Evolutionary conservation across 345 rosid species (phyloP).

Genomic region (Luvunga scandens): DNA sequence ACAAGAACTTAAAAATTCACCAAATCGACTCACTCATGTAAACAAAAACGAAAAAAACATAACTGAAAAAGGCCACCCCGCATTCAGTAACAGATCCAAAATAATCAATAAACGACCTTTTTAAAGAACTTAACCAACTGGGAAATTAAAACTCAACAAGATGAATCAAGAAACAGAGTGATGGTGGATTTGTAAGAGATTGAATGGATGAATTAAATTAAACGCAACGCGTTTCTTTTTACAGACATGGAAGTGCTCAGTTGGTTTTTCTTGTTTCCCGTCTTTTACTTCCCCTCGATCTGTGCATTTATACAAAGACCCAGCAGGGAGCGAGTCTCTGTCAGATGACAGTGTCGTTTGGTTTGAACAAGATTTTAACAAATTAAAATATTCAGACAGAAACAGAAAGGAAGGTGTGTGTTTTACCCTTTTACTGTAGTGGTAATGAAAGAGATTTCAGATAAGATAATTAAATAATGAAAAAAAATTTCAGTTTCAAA

Average conservation of each 20-base stretch:
- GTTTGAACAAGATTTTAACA: background rate
- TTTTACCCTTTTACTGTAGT: background rate
- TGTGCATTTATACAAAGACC: slow-evolving; percentile 10
- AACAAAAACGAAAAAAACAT: slow-evolving; percentile 5
- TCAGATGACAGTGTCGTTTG: slow-evolving; percentile 15
- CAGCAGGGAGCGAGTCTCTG: slow-evolving; percentile 20
- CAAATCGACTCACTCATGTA: slow-evolving; percentile 23
- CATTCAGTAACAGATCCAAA: slow-evolving; percentile 37
- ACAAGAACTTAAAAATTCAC: background rate
- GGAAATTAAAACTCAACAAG: slow-evolving; percentile 11
- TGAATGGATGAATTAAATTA: background rate
- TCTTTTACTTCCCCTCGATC: background rate
- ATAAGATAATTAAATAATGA: no score
- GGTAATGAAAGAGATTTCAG: background rate
- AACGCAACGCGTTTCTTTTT: background rate
- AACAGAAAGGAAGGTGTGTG: background rate
- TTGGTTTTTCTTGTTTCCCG: background rate
- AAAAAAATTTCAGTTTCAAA: no score
- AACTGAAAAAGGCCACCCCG: slow-evolving; percentile 14
- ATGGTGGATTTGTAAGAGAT: background rate
- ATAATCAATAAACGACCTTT: slow-evolving; percentile 29
- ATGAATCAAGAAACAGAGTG: background rate
- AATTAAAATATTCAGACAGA: no score
- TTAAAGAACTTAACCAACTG: slow-evolving; percentile 5
- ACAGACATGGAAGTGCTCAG: background rate